Evolutionary conservation across 208 protist species (phyloP).

Genomic region (Naegleria lovaniensis): DNA sequence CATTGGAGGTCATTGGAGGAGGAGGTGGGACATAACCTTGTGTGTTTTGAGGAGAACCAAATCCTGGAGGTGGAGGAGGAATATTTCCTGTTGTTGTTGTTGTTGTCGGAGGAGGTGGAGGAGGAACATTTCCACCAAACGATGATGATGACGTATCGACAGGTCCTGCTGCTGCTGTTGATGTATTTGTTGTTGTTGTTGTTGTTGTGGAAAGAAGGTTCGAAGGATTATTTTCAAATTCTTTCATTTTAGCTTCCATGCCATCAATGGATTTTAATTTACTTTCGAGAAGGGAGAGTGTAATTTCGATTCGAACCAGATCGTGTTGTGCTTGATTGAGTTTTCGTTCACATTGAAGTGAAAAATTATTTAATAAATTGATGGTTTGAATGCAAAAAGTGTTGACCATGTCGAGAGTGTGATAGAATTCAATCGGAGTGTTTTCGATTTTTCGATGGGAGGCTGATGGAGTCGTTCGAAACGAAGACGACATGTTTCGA

Average conservation of each 20-base stretch:
- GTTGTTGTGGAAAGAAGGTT: not conserved
- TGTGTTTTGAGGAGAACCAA: not conserved
- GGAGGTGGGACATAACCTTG: not conserved
- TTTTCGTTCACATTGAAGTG: constrained; percentile 58
- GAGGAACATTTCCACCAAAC: not conserved
- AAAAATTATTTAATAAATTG: constrained; percentile 72
- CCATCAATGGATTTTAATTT: constrained; percentile 54
- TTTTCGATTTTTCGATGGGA: not conserved
- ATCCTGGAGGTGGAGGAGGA: not conserved
- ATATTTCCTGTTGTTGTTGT: not conserved
- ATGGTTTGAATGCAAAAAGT: constrained; percentile 62
- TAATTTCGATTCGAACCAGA: constrained; percentile 59
- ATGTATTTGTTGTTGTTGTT: not conserved
- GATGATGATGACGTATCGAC: constrained; percentile 9
- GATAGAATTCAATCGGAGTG: constrained; percentile 47
- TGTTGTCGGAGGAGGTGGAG: not conserved
- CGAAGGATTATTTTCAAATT: not conserved
- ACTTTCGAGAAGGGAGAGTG: constrained; percentile 59
- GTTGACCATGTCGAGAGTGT: constrained; percentile 61
- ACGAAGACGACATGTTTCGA: too few species aligned
- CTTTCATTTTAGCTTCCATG: constrained; percentile 20
- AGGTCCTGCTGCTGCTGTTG: not conserved
- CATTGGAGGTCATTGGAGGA: not conserved
- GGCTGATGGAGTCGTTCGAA: not conserved
- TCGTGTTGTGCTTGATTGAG: constrained; percentile 47